Evolutionary conservation across 345 rosid genomes (phyloP).

Genomic region (Pistacia atlantica): DNA sequence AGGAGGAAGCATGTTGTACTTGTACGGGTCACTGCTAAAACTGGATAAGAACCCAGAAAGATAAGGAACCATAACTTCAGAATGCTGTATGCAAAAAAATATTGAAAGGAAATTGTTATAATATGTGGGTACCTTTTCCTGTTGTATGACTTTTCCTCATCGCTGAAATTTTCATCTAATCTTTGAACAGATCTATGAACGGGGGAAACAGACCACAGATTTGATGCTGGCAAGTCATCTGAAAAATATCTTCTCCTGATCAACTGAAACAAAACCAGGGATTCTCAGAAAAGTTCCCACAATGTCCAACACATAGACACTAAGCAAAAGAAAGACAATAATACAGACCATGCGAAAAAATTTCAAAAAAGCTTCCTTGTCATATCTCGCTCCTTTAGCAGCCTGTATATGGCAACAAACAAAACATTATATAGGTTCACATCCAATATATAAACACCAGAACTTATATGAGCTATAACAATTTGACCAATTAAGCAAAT

Average conservation of each 20-base stretch:
- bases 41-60: conserved; percentile 44
- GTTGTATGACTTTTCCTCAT: conserved; percentile 72
- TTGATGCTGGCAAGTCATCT: conserved; percentile 72
- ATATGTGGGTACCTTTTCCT: conserved; percentile 50
- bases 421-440: neutral
- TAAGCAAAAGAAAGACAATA: conserved; percentile 1
- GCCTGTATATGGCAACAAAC: conserved; percentile 61
- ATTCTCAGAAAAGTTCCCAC: neutral
- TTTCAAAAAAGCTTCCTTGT: conserved; percentile 86
- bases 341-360: conserved; percentile 78
- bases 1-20: conserved; percentile 77
- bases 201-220: conserved; percentile 76
- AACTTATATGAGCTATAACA: neutral
- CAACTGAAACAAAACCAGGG: conserved; percentile 50
- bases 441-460: neutral
- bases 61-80: neutral
- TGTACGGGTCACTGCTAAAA: conserved; percentile 58
- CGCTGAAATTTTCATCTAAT: conserved; percentile 67
- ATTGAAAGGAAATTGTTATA: neutral
- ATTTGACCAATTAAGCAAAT: neutral
- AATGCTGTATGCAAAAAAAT: neutral
- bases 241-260: conserved; percentile 94
- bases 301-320: neutral
- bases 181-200: conserved; percentile 60
- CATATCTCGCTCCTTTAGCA: conserved; percentile 91